Conservation (phyloP, 1,284 basidiomycete genomes). For the Phylloporus sp. region DNA sequence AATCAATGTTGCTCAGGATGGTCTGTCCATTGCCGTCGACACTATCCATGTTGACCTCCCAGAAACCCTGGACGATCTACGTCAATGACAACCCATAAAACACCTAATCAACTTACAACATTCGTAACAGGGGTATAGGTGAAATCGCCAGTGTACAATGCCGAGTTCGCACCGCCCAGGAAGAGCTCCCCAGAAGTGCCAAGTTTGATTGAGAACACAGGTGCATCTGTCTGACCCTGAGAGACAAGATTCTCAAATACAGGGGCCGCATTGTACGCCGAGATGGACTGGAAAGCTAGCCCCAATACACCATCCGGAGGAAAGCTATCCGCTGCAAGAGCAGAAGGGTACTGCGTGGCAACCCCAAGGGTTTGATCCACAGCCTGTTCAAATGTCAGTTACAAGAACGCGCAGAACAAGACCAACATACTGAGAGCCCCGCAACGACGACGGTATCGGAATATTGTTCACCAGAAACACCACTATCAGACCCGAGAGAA, state of each 20-base stretch:
- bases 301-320: conserved; percentile 45
- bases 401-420: not conserved
- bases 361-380: conserved; percentile 40
- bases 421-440: conserved; percentile 32
- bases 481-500: conserved; percentile 62
- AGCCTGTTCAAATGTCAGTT: conserved; percentile 25
- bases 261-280: conserved; percentile 26
- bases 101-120: not conserved
- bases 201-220: conserved; percentile 51
- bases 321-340: conserved; percentile 13
- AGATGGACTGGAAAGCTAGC: conserved; percentile 38
- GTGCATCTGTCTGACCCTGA: conserved; percentile 29
- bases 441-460: conserved; percentile 54
- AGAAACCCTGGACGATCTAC: conserved; percentile 44
- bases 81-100: not conserved
- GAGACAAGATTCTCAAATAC: conserved; percentile 34
- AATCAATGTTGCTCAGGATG: conserved; percentile 33
- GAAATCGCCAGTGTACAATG: conserved; percentile 22
- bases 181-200: conserved; percentile 39
- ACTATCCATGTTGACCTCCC: conserved; percentile 49
- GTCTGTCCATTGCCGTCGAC: conserved; percentile 17
- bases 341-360: conserved; percentile 30
- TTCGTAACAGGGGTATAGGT: conserved; percentile 35
- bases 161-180: conserved; percentile 44
- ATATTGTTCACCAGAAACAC: conserved; percentile 58